Base-by-base conservation (phyloP, 83 land plant genomes). In the Picea abies region DNA sequence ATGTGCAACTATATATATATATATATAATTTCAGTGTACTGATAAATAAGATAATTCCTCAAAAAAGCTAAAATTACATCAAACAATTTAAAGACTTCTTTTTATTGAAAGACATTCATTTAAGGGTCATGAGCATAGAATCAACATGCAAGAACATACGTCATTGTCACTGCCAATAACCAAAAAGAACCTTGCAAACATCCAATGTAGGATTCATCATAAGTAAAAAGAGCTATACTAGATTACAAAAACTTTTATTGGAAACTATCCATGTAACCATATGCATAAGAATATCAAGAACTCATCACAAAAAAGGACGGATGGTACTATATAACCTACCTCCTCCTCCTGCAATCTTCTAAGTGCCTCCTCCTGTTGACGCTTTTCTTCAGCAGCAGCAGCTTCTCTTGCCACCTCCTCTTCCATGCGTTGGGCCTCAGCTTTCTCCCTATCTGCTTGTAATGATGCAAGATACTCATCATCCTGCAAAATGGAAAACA, bases 381-480 rank as follows among this genome's bases (percentile, higher is more conserved):
- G 87, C 72, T 83, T 93, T 78, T 93, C 87, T 70, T 86, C 88
- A 81, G 82, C 89, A 79, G 76, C 81, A 17, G 89, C 96, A 79
- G 93, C 93, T 84, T 91, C 93, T 79, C 79, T 84, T 10, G 90
- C 96, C 23, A 79, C 91, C 71, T 66, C 81, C 69, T 88, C 92
- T 82, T 89, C 86, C 60, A 81, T 63, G 16, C 85, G 91, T 19
- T 84, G 92, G 25, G 52, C 82, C 84, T 93, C 92, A 81, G 91
- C 94, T 81, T 92, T 96, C 81, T 96, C 98, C 81, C 86, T 78
- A 78, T 96, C 99, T 81, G 96, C 95, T 93, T 90, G 95, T 84
- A 96, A 83, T 41, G 98, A 87, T 83, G 96, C 98, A 68, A 93
- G 87, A 84, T 92, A 95, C 68, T 90, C 99, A 86, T 95, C 98